Evolutionary conservation across 2,329 filamentous ascomycete species (phyloP), one percentile per base, ranked within the genome.

Genomic region (Erysiphe neolycopersici): DNA sequence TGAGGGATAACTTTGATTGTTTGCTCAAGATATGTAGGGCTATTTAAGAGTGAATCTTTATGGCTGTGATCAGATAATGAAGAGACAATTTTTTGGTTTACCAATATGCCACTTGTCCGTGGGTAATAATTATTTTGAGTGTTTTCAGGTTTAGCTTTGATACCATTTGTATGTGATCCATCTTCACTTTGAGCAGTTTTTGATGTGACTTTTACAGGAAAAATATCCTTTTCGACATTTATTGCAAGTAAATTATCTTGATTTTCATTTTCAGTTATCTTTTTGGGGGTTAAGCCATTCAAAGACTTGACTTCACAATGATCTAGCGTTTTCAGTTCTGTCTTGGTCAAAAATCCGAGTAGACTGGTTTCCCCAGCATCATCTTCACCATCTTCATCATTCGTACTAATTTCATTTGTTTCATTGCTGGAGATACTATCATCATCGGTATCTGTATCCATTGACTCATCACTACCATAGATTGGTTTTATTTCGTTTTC

Each of bases 391-490:
- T 32, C 38, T 14, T 54, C 53, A 5, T 58, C 52, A 14, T 62
- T 62, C 5, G 60, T 63, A 30, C 60, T 62, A 39, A 61, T 64
- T 16, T 65, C 62, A 54, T 63, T 62, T 38, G 54, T 52, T 41
- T 57, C 54, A 26, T 76, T 70, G 26, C 66, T 70, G 3, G 71
- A 72, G 2, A 69, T 71, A 50, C 74, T 59, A 45, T 76, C 72
- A 46, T 76, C 72, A 49, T 77, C 73, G 73, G 78, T 78, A 51
- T 76, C 71, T 73, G 78, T 78, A 51, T 76, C 71, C 18, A 76
- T 61, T 1, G 73, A 76, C 53, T 77, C 73, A 49, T 78, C 73
- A 38, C 66, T 72, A 38, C 64, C 62, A 37, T 58, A 45, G 18
- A 32, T 47, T 18, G 44, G 45, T 11, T 50, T 47, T 22, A 46